phyloP scores from a whole-genome alignment of 257 asterid genomes.

The Parsonsia alboflavescens region DNA sequence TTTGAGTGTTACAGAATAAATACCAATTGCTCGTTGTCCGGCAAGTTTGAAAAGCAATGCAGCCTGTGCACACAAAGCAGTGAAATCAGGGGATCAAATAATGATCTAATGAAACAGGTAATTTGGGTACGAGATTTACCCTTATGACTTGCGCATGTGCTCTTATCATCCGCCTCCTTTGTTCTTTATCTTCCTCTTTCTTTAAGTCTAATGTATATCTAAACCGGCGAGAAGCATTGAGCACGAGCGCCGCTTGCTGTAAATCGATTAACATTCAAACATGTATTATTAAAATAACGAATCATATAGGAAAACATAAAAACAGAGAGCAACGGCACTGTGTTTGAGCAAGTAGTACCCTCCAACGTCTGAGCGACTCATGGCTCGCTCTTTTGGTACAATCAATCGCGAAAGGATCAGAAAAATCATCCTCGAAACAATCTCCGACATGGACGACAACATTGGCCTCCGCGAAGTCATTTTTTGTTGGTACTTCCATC shows the following conservation, averaged over 20 bases:
- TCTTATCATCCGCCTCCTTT: constrained; percentile 67
- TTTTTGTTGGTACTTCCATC: constrained; percentile 9
- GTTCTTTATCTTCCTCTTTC: constrained; percentile 67
- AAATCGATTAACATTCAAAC: constrained; percentile 11
- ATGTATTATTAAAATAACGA: constrained; percentile 15
- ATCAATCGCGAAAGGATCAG: constrained; percentile 82
- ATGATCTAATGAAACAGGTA: background rate
- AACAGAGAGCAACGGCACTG: background rate
- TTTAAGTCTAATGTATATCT: constrained; percentile 84
- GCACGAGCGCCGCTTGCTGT: constrained; percentile 96
- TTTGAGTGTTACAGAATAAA: background rate
- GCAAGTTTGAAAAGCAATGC: constrained; percentile 93
- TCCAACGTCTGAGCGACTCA: constrained; percentile 77
- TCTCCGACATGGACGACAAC: constrained; percentile 10
- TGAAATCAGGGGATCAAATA: constrained; percentile 18
- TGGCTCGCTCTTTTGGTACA: constrained; percentile 69
- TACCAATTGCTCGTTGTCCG: constrained; percentile 91
- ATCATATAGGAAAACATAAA: background rate
- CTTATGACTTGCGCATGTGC: constrained; percentile 98
- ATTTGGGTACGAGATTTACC: constrained; percentile 35
- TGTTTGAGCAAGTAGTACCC: constrained; percentile 42
- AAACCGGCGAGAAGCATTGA: constrained; percentile 93
- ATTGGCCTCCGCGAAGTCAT: constrained; percentile 44
- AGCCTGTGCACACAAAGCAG: constrained; percentile 42
- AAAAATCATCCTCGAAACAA: constrained; percentile 32